phyloP scores from a whole-genome alignment of 2,329 filamentous ascomycete species.

The Paecilomyces sp. region DNA sequence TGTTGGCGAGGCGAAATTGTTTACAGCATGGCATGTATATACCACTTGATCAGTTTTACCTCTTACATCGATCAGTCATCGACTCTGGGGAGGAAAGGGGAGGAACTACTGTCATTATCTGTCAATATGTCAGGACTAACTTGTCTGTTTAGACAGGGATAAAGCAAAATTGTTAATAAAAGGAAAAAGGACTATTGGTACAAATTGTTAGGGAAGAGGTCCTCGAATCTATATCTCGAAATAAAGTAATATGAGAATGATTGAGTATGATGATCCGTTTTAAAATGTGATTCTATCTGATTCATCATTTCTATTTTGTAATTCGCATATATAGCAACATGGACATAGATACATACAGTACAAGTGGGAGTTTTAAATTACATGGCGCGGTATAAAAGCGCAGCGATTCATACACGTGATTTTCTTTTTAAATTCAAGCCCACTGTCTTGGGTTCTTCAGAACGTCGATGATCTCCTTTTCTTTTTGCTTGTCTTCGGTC shows the following conservation, averaged over 20 bases:
- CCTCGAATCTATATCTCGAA: no score
- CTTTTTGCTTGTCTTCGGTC: constrained; percentile 37
- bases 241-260: no score
- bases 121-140: background rate
- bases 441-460: constrained; percentile 56
- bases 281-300: no score
- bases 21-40: background rate
- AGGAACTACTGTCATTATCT: background rate
- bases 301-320: no score
- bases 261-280: no score
- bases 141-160: background rate
- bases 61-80: background rate
- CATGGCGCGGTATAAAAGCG: background rate
- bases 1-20: background rate
- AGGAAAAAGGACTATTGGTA: no score
- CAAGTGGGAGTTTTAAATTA: background rate
- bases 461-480: constrained; percentile 73
- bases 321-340: no score
- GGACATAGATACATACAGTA: background rate
- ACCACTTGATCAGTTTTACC: background rate
- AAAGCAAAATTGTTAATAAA: background rate
- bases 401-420: background rate
- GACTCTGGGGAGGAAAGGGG: background rate
- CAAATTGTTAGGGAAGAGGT: no score
- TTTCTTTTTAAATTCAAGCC: constrained; percentile 33